Base-by-base conservation (phyloP, 2,329 filamentous ascomycete genomes). In the Colletotrichum graminicola region DNA sequence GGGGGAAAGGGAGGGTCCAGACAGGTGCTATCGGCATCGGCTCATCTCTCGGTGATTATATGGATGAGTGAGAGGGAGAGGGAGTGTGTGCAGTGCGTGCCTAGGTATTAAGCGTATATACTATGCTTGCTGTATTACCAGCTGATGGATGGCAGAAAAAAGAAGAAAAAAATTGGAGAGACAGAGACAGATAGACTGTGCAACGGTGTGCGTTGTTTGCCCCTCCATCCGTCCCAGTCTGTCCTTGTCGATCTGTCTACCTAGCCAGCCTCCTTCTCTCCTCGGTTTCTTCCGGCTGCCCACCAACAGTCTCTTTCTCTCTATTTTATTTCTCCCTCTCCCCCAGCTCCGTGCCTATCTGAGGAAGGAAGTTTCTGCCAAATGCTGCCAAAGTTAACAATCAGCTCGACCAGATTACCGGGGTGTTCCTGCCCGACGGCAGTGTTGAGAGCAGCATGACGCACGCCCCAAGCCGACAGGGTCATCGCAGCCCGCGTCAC, bases 391-490 rank as follows among this genome's bases (percentile, higher is more conserved):
- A 47, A 67, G 14, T 62, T n/a, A 23, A 39, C 32, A 29, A 34
- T 52, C 47, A 52, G 60, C 60, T 51, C 60, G 23, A 51, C 45
- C n/a, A 16, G 3, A 16, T 23, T 57, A 21, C 64, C 21, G 39
- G 64, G 68, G 26, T 71, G 18, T 29, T 62, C 64, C 68, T 71
- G 52, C 65, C 51, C 59, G 39, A 51, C 56, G 51, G 65, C 59
- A 62, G 52, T 71, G 68, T 71, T 71, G 68, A 71, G 68, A 54
- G 65, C 47, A 68, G 65, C 66, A 72, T 72, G 70, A 72, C 70
- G 70, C 70, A 72, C 61, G 21, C 55, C 55, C 66, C 66, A 49
- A 34, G 34, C 68, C 52, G 61, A 55, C 55, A 72, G 62, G 68
- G 62, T 62, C 32, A 43, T 45, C 66, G 73, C 60, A 71, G 18